Percentiles rank a stretch among this genome's conserved stretches.
phyloP scores from a whole-genome alignment of 2,329 filamentous ascomycete species.

The Dactylellina haptotyla region DNA sequence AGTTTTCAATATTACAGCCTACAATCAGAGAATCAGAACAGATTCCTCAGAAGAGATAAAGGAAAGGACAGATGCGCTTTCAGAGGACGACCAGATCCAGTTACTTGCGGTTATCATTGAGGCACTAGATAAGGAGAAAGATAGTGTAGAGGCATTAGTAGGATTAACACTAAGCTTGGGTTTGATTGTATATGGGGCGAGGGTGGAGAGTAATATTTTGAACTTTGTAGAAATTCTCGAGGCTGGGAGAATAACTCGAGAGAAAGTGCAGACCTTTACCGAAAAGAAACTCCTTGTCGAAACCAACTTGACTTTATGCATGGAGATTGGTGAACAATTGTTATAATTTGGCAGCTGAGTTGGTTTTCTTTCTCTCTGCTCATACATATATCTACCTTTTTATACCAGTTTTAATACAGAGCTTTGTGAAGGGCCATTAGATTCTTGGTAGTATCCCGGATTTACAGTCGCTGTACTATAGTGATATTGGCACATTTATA shows the following conservation, averaged over 20 bases:
- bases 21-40: slow-evolving; percentile 68
- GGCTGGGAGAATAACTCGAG: slow-evolving; percentile 72
- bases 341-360: too few species aligned
- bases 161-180: slow-evolving; percentile 81
- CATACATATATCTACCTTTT: too few species aligned
- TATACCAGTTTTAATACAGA: too few species aligned
- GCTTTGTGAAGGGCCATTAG: too few species aligned
- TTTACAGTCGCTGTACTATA: too few species aligned
- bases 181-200: slow-evolving; percentile 76
- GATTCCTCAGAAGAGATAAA: slow-evolving; percentile 66
- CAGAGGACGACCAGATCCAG: slow-evolving; percentile 79
- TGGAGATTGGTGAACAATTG: slow-evolving; percentile 64
- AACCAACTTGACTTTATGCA: slow-evolving; percentile 67
- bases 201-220: slow-evolving; percentile 76
- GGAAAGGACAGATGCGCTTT: slow-evolving; percentile 68
- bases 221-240: slow-evolving; percentile 84
- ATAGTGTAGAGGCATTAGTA: slow-evolving; percentile 75
- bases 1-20: slow-evolving; percentile 80
- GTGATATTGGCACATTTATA: too few species aligned
- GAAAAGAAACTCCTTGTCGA: slow-evolving; percentile 63
- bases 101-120: slow-evolving; percentile 83
- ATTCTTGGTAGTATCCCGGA: too few species aligned
- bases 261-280: slow-evolving; percentile 65
- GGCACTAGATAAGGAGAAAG: slow-evolving; percentile 69
- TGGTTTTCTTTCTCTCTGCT: too few species aligned